Evolutionary conservation across 2,329 filamentous ascomycete species (phyloP).

Genomic region (Botryotinia globosa): DNA sequence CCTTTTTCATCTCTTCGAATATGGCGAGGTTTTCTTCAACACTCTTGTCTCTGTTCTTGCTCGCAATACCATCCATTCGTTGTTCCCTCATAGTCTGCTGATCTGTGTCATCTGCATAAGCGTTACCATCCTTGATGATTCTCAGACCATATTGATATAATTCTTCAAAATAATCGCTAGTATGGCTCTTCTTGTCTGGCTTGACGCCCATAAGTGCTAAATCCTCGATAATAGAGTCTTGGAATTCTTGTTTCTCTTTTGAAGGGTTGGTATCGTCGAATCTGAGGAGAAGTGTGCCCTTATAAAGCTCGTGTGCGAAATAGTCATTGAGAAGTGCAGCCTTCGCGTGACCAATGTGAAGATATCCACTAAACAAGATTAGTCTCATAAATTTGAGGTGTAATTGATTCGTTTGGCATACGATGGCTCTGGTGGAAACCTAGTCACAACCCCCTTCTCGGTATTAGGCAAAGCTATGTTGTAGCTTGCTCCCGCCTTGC

Average conservation of each 20-base stretch:
- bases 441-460: slow-evolving; percentile 83
- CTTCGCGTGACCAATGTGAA: slow-evolving; percentile 95
- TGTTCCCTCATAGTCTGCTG: slow-evolving; percentile 84
- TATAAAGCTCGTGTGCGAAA: slow-evolving; percentile 91
- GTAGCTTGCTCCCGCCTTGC: slow-evolving; percentile 80
- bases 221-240: slow-evolving; percentile 91
- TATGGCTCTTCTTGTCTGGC: slow-evolving; percentile 82
- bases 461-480: slow-evolving; percentile 83
- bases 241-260: slow-evolving; percentile 95
- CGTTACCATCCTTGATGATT: slow-evolving; percentile 82
- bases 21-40: slow-evolving; percentile 81
- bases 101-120: slow-evolving; percentile 92
- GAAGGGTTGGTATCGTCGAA: slow-evolving; percentile 98
- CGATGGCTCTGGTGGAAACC: slow-evolving; percentile 93
- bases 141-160: slow-evolving; percentile 82
- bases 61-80: slow-evolving; percentile 80
- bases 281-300: slow-evolving; percentile 84
- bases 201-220: slow-evolving; percentile 87
- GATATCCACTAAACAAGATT: slow-evolving; percentile 57
- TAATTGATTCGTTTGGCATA: slow-evolving; percentile 44
- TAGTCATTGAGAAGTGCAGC: slow-evolving; percentile 92
- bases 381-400: slow-evolving; percentile 14
- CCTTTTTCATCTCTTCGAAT: slow-evolving; percentile 92
- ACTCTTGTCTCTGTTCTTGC: slow-evolving; percentile 72
- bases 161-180: slow-evolving; percentile 92